These are phyloP conservation scores for Hymenoscyphus fraxineus DNA, from an alignment of 2,329 filamentous ascomycete genomes.

Conservation along the genomic window DNA sequence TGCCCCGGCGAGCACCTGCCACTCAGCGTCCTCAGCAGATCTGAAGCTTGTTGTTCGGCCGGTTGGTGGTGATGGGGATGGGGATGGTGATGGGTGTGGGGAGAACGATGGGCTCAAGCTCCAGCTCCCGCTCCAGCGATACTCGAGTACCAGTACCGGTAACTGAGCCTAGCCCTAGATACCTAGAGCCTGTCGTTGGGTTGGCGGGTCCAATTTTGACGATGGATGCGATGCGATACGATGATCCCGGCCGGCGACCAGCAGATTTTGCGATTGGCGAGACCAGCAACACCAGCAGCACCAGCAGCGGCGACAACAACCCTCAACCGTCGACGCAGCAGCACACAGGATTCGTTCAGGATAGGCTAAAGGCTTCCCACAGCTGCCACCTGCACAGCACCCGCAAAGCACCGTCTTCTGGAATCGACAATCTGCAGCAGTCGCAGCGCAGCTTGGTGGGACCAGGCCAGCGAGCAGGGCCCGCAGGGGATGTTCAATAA, in stretches of 20 bases:
- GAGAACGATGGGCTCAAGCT: not conserved
- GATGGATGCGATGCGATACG: not conserved
- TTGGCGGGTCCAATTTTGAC: too few relatives aligned
- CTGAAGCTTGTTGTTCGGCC: not conserved
- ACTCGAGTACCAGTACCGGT: too few relatives aligned
- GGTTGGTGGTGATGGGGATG: not conserved
- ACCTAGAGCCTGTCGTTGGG: not conserved
- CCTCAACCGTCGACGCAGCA: not conserved
- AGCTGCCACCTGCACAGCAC: not conserved
- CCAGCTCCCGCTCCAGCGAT: too few relatives aligned
- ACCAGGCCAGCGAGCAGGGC: not conserved
- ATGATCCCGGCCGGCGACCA: not conserved
- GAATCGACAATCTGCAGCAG: conserved; percentile 9
- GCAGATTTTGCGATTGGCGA: conserved; percentile 4
- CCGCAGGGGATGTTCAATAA: not conserved
- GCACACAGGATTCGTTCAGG: not conserved
- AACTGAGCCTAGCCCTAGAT: too few relatives aligned
- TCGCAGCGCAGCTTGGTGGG: not conserved
- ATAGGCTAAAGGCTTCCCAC: not conserved
- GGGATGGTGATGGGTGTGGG: not conserved
- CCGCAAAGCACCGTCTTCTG: not conserved
- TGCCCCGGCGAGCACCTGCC: not conserved
- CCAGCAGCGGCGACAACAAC: not conserved
- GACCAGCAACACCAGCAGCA: not conserved
- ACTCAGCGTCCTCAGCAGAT: not conserved